A percentile compares a stretch with the other conserved stretches of the same genome.
These are phyloP conservation scores for Triglochin maritima DNA, from an alignment of 106 monocot genomes.

Conservation along the genomic window DNA sequence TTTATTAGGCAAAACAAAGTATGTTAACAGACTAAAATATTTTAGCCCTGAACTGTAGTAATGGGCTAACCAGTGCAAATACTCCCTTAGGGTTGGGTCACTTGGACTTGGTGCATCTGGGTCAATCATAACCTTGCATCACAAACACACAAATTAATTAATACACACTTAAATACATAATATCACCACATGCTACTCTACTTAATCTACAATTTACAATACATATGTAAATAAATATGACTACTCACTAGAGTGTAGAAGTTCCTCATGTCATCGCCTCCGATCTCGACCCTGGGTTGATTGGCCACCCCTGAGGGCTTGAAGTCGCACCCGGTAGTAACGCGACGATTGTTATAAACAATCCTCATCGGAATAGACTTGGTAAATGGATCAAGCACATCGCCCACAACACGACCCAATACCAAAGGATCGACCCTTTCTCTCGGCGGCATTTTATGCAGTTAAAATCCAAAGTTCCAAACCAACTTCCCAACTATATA, in stretches of 20 bases:
- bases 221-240: too few relatives aligned
- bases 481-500: not conserved
- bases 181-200: not conserved
- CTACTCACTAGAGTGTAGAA: constrained; percentile 72
- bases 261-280: constrained; percentile 51
- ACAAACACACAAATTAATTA: not conserved
- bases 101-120: too few relatives aligned
- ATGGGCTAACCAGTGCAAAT: constrained; percentile 31
- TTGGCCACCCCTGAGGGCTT: constrained; percentile 43
- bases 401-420: constrained; percentile 20
- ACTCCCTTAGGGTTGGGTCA: constrained; percentile 19
- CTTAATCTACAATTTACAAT: not conserved
- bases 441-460: constrained; percentile 1
- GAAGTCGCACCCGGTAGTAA: constrained; percentile 29
- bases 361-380: constrained; percentile 6
- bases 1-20: too few relatives aligned
- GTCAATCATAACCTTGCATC: too few relatives aligned
- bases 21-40: too few relatives aligned
- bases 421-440: constrained; percentile 23
- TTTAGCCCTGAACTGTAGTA: not conserved
- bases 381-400: constrained; percentile 34
- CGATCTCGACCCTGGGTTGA: constrained; percentile 56
- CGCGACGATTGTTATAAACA: constrained; percentile 5
- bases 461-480: not conserved
- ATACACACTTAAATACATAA: not conserved